A percentile compares a stretch with the other conserved stretches of the same genome.
These are phyloP conservation scores for Tetrahymena thermophila DNA, from an alignment of 73 alveolate genomes.

Conservation along the genomic window DNA sequence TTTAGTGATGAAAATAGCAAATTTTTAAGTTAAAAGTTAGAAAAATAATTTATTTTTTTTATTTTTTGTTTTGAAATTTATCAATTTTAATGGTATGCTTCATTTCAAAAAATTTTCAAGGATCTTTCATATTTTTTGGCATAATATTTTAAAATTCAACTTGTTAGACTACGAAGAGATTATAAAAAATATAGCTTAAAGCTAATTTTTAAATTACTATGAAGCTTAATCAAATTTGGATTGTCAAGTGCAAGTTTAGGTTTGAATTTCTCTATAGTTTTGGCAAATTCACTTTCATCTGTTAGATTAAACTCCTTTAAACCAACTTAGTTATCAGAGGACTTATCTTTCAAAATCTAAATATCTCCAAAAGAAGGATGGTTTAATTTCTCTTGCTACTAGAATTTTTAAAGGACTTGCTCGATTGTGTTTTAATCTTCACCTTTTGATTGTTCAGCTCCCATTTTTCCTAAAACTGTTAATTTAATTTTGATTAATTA, in stretches of 20 bases:
- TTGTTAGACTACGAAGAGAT: background rate
- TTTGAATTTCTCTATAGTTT: background rate
- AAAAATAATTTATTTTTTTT: too few species aligned
- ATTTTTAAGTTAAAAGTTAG: too few species aligned
- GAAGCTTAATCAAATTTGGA: background rate
- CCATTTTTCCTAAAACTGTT: background rate
- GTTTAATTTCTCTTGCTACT: background rate
- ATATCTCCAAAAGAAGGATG: background rate
- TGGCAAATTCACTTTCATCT: background rate
- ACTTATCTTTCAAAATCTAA: background rate
- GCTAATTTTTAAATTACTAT: background rate
- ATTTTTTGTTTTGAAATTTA: too few species aligned
- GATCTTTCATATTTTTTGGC: background rate
- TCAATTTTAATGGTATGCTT: too few species aligned
- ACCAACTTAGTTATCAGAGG: background rate
- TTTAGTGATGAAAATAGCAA: too few species aligned
- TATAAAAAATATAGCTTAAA: background rate
- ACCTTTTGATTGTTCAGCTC: background rate
- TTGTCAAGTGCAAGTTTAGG: background rate
- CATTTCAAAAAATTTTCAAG: too few species aligned
- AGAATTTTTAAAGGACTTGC: background rate
- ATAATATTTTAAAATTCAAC: background rate
- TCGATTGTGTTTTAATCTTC: background rate
- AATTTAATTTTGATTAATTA: background rate
- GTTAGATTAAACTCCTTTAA: background rate